Base-by-base conservation (phyloP, 768 basidiomycete species). In the Suillus fuscotomentosus region DNA sequence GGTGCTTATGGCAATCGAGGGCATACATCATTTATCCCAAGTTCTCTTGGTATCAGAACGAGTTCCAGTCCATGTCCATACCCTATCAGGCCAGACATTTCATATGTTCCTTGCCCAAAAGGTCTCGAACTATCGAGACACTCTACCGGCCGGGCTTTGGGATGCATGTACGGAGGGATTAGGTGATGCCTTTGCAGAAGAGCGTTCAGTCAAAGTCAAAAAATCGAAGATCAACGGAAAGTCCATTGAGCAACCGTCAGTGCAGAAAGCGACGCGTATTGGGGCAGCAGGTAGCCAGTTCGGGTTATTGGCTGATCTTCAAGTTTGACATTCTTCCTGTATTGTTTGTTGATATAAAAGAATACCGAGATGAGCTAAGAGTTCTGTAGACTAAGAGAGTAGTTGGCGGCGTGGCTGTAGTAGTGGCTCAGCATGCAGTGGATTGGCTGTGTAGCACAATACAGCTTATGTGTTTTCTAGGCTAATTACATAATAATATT, bases 71-170 rank as follows among this genome's bases (percentile, higher is more conserved):
- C 77, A 81, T 50, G 80, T 80, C 17, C 79, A 80, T 54, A 66
- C 70, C 0, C 83, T 92, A 62, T 92, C 91, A 2, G 89, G 92
- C 6, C 75, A 71, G 68, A 68, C 65, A 31, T 86, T 92, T 67
- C 91, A 94, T 73, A 70, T 77, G 0, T 76, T 78, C 43, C 73
- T 93, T 63, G 81, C 81, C 15, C 70, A 75, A 9, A 63, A 70
- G 6, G 66, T 60, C 14, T 67, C 71, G 27, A 57, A 72, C 41
- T 66, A 70, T 4, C 61, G 65, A 43, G 69, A 68, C 20, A 60
- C 42, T 20, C 57, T 82, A 6, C 71, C 79, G 13, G 66, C 75
- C 20, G 75, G 66, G 14, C 47, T 88, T 51, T 85, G 84, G 83
- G 73, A 75, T 24, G 86, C 86, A 3, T 81, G 80, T 27, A 68